Conservation (phyloP, 75 land plant genomes). For the Selaginella moellendorffii region DNA sequence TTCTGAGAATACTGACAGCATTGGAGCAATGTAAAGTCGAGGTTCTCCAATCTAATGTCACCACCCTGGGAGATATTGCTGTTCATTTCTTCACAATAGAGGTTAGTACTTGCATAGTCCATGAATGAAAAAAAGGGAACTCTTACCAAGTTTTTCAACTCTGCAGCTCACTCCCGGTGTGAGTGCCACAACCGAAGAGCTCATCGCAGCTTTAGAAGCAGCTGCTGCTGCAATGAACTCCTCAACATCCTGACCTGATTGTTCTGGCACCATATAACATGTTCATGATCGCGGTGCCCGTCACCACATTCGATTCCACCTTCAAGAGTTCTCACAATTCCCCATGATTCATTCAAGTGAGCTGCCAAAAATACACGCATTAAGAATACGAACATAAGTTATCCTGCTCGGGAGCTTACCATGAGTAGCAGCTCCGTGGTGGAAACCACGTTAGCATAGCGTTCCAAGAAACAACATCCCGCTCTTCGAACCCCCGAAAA, state of each 20-base stretch:
- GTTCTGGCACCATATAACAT: too few species aligned
- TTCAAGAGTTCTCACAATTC: neutral
- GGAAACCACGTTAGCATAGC: neutral
- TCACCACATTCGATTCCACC: neutral
- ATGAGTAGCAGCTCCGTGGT: neutral
- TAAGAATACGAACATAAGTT: neutral
- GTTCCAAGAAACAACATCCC: neutral
- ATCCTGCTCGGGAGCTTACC: neutral
- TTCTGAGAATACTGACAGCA: slow-evolving; percentile 24
- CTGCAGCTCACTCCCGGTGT: slow-evolving; percentile 9
- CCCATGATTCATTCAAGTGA: neutral
- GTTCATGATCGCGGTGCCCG: neutral
- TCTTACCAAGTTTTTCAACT: neutral
- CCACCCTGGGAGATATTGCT: slow-evolving; percentile 25
- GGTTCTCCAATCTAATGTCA: slow-evolving; percentile 33
- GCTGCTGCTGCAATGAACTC: slow-evolving; percentile 11
- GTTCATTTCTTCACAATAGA: slow-evolving; percentile 26
- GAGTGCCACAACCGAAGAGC: slow-evolving; percentile 11
- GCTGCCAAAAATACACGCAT: neutral
- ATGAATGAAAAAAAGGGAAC: neutral
- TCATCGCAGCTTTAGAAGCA: slow-evolving; percentile 13
- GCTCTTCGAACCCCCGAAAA: slow-evolving; percentile 11
- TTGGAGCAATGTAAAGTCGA: slow-evolving; percentile 34
- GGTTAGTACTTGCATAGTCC: slow-evolving; percentile 23
- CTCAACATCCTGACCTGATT: too few species aligned